phyloP scores from a whole-genome alignment of 805 yeast species.

The Saturnispora dispora region DNA sequence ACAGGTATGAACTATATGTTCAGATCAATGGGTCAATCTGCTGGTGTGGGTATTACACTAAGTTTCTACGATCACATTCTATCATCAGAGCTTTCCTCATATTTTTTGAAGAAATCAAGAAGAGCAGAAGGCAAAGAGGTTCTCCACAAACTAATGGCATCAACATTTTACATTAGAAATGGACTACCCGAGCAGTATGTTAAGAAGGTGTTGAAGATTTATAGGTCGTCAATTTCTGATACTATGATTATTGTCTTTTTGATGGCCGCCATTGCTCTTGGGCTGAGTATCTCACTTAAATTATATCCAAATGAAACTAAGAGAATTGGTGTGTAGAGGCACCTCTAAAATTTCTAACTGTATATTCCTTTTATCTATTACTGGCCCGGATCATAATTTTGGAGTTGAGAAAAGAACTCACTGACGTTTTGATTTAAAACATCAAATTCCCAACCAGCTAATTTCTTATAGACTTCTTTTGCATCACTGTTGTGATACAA shows the following conservation, averaged over 20 bases:
- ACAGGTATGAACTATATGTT: constrained; percentile 42
- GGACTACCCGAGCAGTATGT: constrained; percentile 23
- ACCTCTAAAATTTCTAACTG: background rate
- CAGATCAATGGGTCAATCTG: constrained; percentile 39
- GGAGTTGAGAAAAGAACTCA: constrained; percentile 3
- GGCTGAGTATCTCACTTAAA: constrained; percentile 17
- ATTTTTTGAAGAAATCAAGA: constrained; percentile 19
- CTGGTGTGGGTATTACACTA: constrained; percentile 37
- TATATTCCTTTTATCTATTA: background rate
- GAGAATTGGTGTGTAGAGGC: background rate
- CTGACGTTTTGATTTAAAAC: constrained; percentile 8
- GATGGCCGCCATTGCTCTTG: constrained; percentile 20
- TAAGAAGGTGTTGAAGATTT: constrained; percentile 24
- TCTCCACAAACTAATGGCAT: constrained; percentile 17
- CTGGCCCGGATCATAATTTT: background rate
- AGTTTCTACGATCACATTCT: constrained; percentile 30
- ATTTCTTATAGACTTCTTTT: background rate
- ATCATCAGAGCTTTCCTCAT: constrained; percentile 24
- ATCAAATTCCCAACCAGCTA: background rate
- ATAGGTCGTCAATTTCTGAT: constrained; percentile 22
- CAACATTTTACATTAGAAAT: constrained; percentile 23
- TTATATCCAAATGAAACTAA: constrained; percentile 11
- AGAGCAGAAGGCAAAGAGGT: constrained; percentile 20
- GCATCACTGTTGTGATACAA: constrained; percentile 6
- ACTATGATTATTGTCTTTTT: constrained; percentile 19